These are phyloP conservation scores for Tinospora cordifolia DNA, from an alignment of 164 flowering plant genomes.

Conservation along the genomic window DNA sequence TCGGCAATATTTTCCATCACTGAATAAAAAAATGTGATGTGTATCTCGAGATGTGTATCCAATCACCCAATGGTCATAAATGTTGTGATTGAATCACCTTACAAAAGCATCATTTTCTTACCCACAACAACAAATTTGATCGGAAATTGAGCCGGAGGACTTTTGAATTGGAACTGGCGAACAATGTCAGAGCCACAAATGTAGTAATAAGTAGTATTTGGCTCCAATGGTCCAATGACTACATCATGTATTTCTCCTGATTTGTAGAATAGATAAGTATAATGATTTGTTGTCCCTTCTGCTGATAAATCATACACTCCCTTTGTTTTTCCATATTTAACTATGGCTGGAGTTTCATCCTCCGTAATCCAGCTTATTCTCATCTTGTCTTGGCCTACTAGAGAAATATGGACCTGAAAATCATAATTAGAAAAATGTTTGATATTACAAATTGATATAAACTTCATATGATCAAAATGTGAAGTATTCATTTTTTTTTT, in stretches of 20 bases:
- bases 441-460: too few relatives aligned
- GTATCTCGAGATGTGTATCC: too few relatives aligned
- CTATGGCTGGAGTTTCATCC: constrained; percentile 27
- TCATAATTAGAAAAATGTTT: neutral
- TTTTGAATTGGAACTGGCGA: constrained; percentile 43
- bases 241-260: constrained; percentile 60
- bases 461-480: too few relatives aligned
- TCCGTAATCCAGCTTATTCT: constrained; percentile 69
- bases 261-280: constrained; percentile 30
- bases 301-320: constrained; percentile 26
- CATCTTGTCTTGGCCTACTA: constrained; percentile 63
- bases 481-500: too few relatives aligned
- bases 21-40: neutral
- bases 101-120: constrained; percentile 4
- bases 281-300: constrained; percentile 36
- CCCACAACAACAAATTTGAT: constrained; percentile 51
- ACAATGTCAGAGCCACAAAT: constrained; percentile 28
- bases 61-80: too few relatives aligned
- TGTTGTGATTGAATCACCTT: neutral
- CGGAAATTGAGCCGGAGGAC: constrained; percentile 60
- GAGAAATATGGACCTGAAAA: constrained; percentile 66
- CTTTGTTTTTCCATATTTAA: constrained; percentile 46
- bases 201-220: constrained; percentile 43
- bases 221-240: constrained; percentile 49
- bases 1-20: neutral